Percentiles rank a stretch among this genome's conserved stretches.
phyloP scores from a whole-genome alignment of 306 rosid species.

The Dryas octopetala region DNA sequence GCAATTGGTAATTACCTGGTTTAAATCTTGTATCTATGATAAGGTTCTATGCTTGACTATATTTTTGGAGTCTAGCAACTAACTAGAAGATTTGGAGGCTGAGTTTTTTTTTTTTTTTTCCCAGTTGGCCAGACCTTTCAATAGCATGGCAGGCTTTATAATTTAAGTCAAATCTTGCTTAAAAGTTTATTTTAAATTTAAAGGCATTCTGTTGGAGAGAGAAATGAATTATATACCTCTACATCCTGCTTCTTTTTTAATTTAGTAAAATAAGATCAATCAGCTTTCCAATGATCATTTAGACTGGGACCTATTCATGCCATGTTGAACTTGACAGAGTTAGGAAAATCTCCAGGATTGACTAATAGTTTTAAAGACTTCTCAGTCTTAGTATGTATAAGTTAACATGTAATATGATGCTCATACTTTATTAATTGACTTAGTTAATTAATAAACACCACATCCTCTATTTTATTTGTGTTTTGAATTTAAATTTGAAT shows the following conservation, averaged over 20 bases:
- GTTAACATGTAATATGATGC: background rate
- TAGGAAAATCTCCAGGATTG: background rate
- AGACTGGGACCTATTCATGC: background rate
- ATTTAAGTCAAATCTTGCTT: background rate
- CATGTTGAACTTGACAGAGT: background rate
- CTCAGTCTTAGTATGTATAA: background rate
- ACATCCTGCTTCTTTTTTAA: background rate
- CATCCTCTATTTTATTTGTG: background rate
- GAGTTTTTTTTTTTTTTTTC: background rate
- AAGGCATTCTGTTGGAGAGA: background rate
- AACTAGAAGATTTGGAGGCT: background rate
- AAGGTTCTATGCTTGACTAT: conserved; percentile 11
- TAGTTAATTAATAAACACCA: background rate
- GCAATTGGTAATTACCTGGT: conserved; percentile 81
- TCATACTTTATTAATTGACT: background rate
- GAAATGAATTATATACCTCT: background rate
- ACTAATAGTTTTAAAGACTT: background rate
- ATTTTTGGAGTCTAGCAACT: background rate
- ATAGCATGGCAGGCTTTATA: background rate
- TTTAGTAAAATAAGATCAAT: conserved; percentile 5
- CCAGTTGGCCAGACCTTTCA: background rate
- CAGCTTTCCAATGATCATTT: background rate
- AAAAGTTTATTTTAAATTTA: background rate
- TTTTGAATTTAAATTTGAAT: background rate
- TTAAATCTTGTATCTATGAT: background rate